Base-by-base conservation (phyloP, 164 flowering plant genomes). In the Dillenia suffruticosa region DNA sequence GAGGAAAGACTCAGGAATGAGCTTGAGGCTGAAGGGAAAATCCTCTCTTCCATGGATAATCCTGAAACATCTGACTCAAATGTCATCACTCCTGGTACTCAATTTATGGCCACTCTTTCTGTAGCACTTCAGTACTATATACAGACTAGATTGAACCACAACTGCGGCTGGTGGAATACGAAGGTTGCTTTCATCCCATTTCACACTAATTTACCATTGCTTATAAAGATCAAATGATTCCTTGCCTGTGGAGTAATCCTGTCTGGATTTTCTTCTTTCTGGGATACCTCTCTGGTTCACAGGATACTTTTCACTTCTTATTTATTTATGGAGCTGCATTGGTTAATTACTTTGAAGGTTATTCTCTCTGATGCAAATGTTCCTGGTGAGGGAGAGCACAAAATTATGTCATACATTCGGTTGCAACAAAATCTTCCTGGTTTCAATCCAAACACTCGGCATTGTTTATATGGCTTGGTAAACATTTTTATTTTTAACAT, bases 351-450 rank as follows among this genome's bases (percentile, higher is more conserved):
- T 86, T 87, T 92, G 90, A 86, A 94, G 99, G 97, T 94, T 81
- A 92, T 94, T 71, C 88, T 94, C 62, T 94, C 99, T 74, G 99
- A 94, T 81, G 69, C 99, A 46, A 94, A 94, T 58, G 97, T 92
- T 70, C 97, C 96, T 70, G 99, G 99, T 55, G 99, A 94, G 79
- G 99, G 99, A 64, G 99, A 94, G 61, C 99, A 94, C 84, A 94
- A 94, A 68, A 80, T 89, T 60, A 89, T 94, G 99, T 83, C 93
- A 50, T 94, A 86, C 71, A 89, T 94, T 47, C 90, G 97, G 53
- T 78, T 80, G 62, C 99, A 94, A 64, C 87, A 97, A 14, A 85
- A 88, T 69, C 77, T 86, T 73, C 92, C 88, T 64, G 93, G 95
- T 69, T 94, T 82, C 66, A 68, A 92, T 69, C 97, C 97, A 47